phyloP scores from a whole-genome alignment of 441 rosid genomes.

The Arabidopsis hybrid region DNA sequence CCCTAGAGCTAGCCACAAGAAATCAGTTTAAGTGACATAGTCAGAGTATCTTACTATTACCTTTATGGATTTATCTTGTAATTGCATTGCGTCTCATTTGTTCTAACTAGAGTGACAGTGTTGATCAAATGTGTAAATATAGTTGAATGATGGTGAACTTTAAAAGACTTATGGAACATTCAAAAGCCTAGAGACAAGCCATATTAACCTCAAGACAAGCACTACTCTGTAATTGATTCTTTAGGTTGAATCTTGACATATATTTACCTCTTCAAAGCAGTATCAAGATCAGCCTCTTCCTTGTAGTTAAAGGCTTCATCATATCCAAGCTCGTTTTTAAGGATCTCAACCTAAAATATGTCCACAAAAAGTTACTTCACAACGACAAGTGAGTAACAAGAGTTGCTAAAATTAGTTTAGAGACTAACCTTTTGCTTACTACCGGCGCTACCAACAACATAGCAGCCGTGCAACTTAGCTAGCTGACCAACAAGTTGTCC shows the following conservation, averaged over 20 bases:
- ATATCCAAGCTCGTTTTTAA: constrained; percentile 70
- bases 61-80: neutral
- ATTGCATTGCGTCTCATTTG: neutral
- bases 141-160: neutral
- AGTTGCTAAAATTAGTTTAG: neutral
- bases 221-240: neutral
- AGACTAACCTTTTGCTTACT: constrained; percentile 59
- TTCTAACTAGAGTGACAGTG: neutral
- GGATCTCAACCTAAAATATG: constrained; percentile 62
- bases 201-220: no score
- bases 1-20: neutral
- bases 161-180: neutral
- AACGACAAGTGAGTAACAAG: neutral
- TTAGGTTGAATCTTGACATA: neutral
- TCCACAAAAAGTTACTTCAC: constrained; percentile 14
- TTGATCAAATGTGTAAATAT: neutral
- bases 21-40: neutral
- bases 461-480: constrained; percentile 84
- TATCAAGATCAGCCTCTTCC: constrained; percentile 67
- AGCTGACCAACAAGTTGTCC: constrained; percentile 94
- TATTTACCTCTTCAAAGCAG: constrained; percentile 70
- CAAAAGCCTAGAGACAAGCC: neutral
- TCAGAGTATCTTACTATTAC: neutral
- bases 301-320: constrained; percentile 88
- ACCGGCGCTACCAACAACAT: constrained; percentile 89